Base-by-base conservation (phyloP, 176 grass and related monocot genomes). In the Coix lacrymajobi region DNA sequence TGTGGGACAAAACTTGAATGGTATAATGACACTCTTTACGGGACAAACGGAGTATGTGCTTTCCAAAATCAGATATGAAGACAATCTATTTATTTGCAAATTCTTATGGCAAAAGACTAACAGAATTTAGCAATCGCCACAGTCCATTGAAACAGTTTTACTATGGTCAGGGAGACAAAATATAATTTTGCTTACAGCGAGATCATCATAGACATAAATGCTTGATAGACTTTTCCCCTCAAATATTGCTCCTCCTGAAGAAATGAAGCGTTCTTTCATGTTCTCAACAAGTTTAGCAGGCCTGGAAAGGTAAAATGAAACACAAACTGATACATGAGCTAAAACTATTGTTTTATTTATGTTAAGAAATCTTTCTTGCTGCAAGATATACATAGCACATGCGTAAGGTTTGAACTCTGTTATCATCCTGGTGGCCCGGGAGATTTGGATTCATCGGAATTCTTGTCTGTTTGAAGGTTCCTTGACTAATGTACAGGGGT, bases 241-340 rank as follows among this genome's bases (percentile, higher is more conserved):
- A 15, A 91, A 95, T 63, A 95, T 69, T n/a, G 29, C 17, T 75
- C 96, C 96, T 75, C 92, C 92, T 78, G 87, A 98, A 16, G 85
- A 89, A 87, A 93, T 49, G 66, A 98, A 98, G 28, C 87, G 88
- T 29, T 87, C 86, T 89, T 98, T 98, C 75, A 98, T 90, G 62
- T 84, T 89, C 26, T 95, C 96, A 48, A 98, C 79, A 81, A 98
- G 88, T 76, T 88, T 93, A 63, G 76, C 90, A 77, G 96, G 96
- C 88, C 95, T 97, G 65, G 57, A 89, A n/a, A 69, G 8, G 64
- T 58, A 65, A 25, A 72, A 70, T 67, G 60, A 31, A 51, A 25
- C 62, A 70, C 62, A 72, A 38, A 51, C 36, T 79, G 26, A 83
- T 14, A 69, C 8, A 54, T 82, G 16, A 86, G 40, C 4, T 28